Conservation (phyloP, 495 filamentous ascomycete genomes). For the Penicillium canariense region DNA sequence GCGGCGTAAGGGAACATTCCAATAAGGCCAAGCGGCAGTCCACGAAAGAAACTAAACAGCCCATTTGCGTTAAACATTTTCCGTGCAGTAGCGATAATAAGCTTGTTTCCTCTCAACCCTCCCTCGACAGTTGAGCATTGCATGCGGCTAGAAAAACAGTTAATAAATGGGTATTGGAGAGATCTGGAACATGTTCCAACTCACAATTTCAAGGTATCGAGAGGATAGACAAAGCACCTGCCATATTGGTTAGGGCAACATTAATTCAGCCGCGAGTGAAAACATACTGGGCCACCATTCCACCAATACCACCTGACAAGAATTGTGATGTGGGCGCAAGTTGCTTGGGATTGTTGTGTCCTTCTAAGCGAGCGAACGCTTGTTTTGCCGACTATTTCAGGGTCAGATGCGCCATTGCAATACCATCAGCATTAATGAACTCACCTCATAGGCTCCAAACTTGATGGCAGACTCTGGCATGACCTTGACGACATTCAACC, state of each 20-base stretch:
- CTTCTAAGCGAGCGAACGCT: conserved; percentile 80
- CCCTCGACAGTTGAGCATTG: conserved; percentile 91
- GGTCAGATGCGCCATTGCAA: background rate
- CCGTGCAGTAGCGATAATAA: conserved; percentile 75
- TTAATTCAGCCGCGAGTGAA: background rate
- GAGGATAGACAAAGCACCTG: conserved; percentile 89
- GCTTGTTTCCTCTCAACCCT: conserved; percentile 76
- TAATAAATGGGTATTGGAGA: background rate
- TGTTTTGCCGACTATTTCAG: conserved; percentile 74
- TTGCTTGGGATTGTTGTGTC: conserved; percentile 74
- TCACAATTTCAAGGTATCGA: conserved; percentile 96
- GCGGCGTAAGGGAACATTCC: conserved; percentile 98
- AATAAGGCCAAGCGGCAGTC: conserved; percentile 84
- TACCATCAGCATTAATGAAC: conserved; percentile 8
- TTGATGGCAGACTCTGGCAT: conserved; percentile 98
- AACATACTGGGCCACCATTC: conserved; percentile 86
- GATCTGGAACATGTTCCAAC: conserved; percentile 20
- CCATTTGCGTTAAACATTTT: conserved; percentile 82
- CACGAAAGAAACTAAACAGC: conserved; percentile 79
- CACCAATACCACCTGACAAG: conserved; percentile 82
- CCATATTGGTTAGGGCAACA: conserved; percentile 20
- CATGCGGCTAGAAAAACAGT: conserved; percentile 59
- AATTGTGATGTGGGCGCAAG: conserved; percentile 86
- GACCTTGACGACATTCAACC: conserved; percentile 93
- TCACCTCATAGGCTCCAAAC: conserved; percentile 89